These are phyloP conservation scores for Penicillium riverlandense DNA, from an alignment of 495 filamentous ascomycete genomes.

Conservation along the genomic window DNA sequence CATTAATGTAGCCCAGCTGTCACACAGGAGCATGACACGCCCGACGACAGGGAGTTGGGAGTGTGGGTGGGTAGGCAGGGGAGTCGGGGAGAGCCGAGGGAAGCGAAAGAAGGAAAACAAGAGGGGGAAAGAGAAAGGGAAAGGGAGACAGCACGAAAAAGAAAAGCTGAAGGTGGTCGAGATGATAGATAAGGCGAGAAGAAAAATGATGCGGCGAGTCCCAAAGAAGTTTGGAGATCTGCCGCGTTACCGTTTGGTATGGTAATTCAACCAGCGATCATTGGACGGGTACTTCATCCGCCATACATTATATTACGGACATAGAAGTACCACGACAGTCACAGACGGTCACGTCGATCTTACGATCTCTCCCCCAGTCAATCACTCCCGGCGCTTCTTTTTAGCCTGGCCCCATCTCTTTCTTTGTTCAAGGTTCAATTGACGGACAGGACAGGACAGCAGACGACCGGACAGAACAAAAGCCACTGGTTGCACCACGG, in stretches of 20 bases:
- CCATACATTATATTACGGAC: background rate
- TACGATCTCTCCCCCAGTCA: conserved; percentile 5
- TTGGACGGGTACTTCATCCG: background rate
- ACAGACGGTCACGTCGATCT: conserved; percentile 6
- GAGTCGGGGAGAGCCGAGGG: conserved; percentile 5
- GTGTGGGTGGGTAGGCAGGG: conserved; percentile 9
- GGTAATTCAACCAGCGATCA: conserved; percentile 2
- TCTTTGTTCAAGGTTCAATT: conserved; percentile 2
- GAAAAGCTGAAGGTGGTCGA: conserved; percentile 9
- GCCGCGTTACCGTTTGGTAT: conserved; percentile 8
- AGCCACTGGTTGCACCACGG: background rate
- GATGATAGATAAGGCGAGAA: conserved; percentile 22
- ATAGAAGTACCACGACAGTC: conserved; percentile 3
- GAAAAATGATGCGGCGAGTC: conserved; percentile 13
- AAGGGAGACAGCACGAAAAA: conserved; percentile 3
- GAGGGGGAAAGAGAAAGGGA: conserved; percentile 2
- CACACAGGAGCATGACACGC: conserved; percentile 40
- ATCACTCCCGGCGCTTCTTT: conserved; percentile 13
- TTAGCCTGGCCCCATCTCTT: conserved; percentile 11
- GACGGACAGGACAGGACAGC: no score
- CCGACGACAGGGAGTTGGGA: conserved; percentile 10
- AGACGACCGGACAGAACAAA: background rate
- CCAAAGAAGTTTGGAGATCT: conserved; percentile 8
- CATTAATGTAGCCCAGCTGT: conserved; percentile 38
- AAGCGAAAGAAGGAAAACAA: conserved; percentile 7